Evolutionary conservation across 768 basidiomycete genomes (phyloP), one percentile per base, ranked within the genome.

Genomic region (Lentinula raphanica): DNA sequence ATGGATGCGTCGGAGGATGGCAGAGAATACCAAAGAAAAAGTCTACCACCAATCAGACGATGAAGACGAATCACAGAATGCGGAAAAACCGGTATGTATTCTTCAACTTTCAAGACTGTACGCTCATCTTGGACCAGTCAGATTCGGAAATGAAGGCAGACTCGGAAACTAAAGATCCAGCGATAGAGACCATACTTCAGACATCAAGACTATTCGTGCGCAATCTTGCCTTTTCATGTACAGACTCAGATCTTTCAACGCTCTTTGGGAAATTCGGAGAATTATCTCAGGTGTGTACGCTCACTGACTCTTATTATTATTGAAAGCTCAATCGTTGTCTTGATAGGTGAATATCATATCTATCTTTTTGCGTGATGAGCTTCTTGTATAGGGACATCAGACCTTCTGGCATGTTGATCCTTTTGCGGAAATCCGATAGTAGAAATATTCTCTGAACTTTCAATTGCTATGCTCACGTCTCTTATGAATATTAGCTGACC

Each of bases 151-250:
- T 17, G 23, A 17, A 49, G 0, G 7, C 36, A 27, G 17, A 56
- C 3, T 29, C 28, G 19, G 58, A 29, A 35, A 31, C 25, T 4
- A 66, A 72, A 23, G 78, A 84, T 49, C 60, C 72, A 2, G 74
- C 71, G 3, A 72, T 68, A 51, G 75, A 78, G 32, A 83, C 85
- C 1, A 88, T 96, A 54, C 72, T 87, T 4, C 79, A 81, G 58
- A 95, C 94, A 0, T 80, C 84, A 1, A 83, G 95, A 3, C 74
- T 98, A 2, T 98, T 98, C 67, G 74, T 99, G 5, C 92, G 97
- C n/a, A 99, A 98, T 67, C 72, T 99, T n/a, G 79, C 94, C 0
- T 98, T 94, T 66, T 82, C 87, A 0, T 92, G 90, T 58, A 87
- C 88, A 6, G 81, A 88, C 17, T 70, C 76, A 2, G 94, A 97